Conservation (phyloP, 148 eudicot genomes). For the Nyssa sinensis region DNA sequence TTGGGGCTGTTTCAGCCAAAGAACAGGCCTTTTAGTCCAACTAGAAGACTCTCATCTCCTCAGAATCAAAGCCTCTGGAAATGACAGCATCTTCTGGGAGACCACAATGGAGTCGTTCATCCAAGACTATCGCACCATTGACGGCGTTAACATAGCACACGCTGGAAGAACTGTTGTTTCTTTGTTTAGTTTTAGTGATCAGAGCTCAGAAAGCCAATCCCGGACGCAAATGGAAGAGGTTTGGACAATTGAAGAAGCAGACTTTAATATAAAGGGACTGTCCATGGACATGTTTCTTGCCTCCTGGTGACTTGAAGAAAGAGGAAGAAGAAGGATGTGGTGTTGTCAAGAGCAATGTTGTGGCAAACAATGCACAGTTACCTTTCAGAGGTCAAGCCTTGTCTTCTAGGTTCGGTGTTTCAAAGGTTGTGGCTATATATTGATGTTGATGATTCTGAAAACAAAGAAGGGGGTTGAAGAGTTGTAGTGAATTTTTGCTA, state of each 20-base stretch:
- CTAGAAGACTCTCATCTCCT: slow-evolving; percentile 81
- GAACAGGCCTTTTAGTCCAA: slow-evolving; percentile 75
- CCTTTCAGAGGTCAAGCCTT: slow-evolving; percentile 19
- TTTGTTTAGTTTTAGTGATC: slow-evolving; percentile 70
- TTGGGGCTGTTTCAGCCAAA: slow-evolving; percentile 93
- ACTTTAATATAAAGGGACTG: slow-evolving; percentile 77
- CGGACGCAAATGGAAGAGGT: slow-evolving; percentile 80
- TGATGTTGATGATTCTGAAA: slow-evolving; percentile 35
- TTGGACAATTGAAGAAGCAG: slow-evolving; percentile 88
- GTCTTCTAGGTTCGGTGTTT: slow-evolving; percentile 30
- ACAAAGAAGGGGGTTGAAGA: slow-evolving; percentile 20
- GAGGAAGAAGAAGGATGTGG: slow-evolving; percentile 51
- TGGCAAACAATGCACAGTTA: slow-evolving; percentile 12
- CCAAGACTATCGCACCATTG: slow-evolving; percentile 66
- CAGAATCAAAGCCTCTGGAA: slow-evolving; percentile 54
- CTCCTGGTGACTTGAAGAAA: slow-evolving; percentile 74
- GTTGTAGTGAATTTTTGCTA: slow-evolving; percentile 19
- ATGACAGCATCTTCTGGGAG: slow-evolving; percentile 77
- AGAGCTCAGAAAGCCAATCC: slow-evolving; percentile 54
- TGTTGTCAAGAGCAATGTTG: slow-evolving; percentile 19
- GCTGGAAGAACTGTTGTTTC: slow-evolving; percentile 66
- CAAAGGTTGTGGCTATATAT: slow-evolving; percentile 63
- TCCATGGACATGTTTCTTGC: slow-evolving; percentile 73
- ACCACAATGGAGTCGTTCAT: slow-evolving; percentile 83
- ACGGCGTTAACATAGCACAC: slow-evolving; percentile 83